Base-by-base conservation (phyloP, 139 green algal species). In the Yamagishiella unicocca region DNA sequence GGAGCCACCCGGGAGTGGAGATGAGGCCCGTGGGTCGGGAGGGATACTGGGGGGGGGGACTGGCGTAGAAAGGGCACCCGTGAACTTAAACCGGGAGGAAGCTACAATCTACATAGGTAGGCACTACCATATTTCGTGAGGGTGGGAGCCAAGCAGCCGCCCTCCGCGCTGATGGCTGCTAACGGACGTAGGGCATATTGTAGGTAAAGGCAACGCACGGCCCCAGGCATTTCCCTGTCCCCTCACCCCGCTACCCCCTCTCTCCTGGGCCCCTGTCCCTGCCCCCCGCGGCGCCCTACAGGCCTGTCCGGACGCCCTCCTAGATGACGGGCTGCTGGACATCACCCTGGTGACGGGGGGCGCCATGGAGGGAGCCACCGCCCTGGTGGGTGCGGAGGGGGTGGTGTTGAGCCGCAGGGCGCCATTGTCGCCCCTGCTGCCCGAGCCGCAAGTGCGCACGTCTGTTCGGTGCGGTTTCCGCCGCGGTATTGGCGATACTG, bases 281-380 rank as follows among this genome's bases (percentile, higher is more conserved):
- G 33, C 66, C 33, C 6, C 31, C 19, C 7, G 14, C 70, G 33
- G 50, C 70, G 38, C 37, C 70, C 67, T 50, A 12, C 82, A 88
- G 83, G 71, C 89, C 37, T 92, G 87, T 37, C 91, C 91, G 24
- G 79, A 92, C 55, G 91, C 91, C 7, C 58, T 94, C 67, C 89
- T 94, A n/a, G 91, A 92, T 76, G 91, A 94, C 43, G 91, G 91
- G 19, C 77, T 92, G 87, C 79, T 94, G 83, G 91, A 94, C 82
- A 73, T 89, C 55, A 89, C 89, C 8, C 74, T 90, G 66, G 72
- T 91, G 61, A 90, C 72, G 1, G 87, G 81, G 4, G 81, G 45
- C 1, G 81, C 81, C 5, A 43, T 43, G 42, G 66, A 54, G 45
- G 29, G 31, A 22, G 81, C 66, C 19, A 79, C 45, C n/a, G 38